phyloP scores from a whole-genome alignment of 2,329 filamentous ascomycete genomes.

The Fusarium begoniae region DNA sequence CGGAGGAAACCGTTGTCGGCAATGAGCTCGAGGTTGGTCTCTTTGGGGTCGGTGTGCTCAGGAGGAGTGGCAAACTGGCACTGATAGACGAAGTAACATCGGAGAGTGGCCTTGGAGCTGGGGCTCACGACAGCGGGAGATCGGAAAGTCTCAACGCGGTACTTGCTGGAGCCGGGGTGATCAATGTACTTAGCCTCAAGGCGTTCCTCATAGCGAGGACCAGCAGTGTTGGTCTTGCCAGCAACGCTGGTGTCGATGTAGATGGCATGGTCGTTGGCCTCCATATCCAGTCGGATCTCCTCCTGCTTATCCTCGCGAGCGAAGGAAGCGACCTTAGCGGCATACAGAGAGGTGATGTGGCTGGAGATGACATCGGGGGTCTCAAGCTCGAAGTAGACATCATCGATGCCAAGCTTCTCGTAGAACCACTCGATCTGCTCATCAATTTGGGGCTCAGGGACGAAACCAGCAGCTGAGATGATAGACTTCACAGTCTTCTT shows the following conservation, averaged over 20 bases:
- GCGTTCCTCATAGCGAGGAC: slow-evolving; percentile 91
- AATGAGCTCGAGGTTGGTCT: slow-evolving; percentile 91
- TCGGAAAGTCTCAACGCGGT: slow-evolving; percentile 97
- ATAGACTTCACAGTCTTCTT: slow-evolving; percentile 87
- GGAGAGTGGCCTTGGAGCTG: slow-evolving; percentile 79
- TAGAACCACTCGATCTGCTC: slow-evolving; percentile 96
- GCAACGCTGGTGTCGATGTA: slow-evolving; percentile 98
- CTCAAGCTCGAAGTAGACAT: slow-evolving; percentile 97
- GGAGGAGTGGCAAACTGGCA: slow-evolving; percentile 84
- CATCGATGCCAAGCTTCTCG: slow-evolving; percentile 95
- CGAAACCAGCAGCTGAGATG: slow-evolving; percentile 82
- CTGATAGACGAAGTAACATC: slow-evolving; percentile 99
- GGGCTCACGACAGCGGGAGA: slow-evolving; percentile 83
- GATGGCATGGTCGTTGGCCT: slow-evolving; percentile 92
- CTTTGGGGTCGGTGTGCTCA: slow-evolving; percentile 75
- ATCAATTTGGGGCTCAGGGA: slow-evolving; percentile 84
- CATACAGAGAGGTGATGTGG: slow-evolving; percentile 95
- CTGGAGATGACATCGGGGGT: slow-evolving; percentile 86
- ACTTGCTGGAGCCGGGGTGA: slow-evolving; percentile 75
- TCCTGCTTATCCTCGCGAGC: slow-evolving; percentile 92
- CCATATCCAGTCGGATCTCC: slow-evolving; percentile 95
- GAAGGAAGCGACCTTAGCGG: slow-evolving; percentile 93
- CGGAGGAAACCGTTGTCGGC: slow-evolving; percentile 93
- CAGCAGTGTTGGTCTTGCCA: slow-evolving; percentile 77
- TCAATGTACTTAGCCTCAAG: slow-evolving; percentile 97